Evolutionary conservation across 2,329 filamentous ascomycete species (phyloP), one percentile per base, ranked within the genome.

Genomic region (Trichophyton rubrum): DNA sequence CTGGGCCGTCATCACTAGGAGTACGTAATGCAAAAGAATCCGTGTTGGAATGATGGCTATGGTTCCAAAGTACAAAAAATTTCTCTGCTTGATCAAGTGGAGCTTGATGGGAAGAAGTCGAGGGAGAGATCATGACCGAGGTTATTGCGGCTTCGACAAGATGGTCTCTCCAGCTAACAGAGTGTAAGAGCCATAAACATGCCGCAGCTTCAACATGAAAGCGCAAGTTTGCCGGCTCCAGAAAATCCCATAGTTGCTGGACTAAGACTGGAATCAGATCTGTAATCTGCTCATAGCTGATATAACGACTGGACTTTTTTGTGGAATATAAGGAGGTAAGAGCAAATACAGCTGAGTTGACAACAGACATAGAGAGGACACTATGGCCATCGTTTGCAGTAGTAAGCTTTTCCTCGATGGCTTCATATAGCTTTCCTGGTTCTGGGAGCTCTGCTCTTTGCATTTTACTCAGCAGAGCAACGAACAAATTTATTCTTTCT

Each of bases 161-260:
- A 58, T 87, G 85, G 66, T 85, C 85, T 1, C 80, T 76, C 43
- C 80, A 76, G 1, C 86, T 82, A 11, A 95, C 80, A 0, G 85
- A 81, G 24, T 97, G 90, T 58, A 99, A 76, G 65, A 90, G 85
- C 89, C 93, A 95, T 43, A 99, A 77, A 66, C 85, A 87, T 61
- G 88, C 85, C 7, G 95, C 89, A 17, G 90, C 86, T 75, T 99
- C 95, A 35, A 99, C 91, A 69, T 97, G 93, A 66, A 92, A 95
- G 69, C 96, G 96, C 0, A 91, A 90, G 64, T 86, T 85, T 11
- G 85, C 80, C n/a, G 89, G 86, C 0, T 90, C 88, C 43, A 99
- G 75, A 68, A 89, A 90, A 3, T 77, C 73, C 93, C 93, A 99
- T 0, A 92, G 80, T 60, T 86, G 82, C 1, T 78, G 78, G 15